Evolutionary conservation across 2,329 filamentous ascomycete genomes (phyloP).

Genomic region (Penicillium crustosum): DNA sequence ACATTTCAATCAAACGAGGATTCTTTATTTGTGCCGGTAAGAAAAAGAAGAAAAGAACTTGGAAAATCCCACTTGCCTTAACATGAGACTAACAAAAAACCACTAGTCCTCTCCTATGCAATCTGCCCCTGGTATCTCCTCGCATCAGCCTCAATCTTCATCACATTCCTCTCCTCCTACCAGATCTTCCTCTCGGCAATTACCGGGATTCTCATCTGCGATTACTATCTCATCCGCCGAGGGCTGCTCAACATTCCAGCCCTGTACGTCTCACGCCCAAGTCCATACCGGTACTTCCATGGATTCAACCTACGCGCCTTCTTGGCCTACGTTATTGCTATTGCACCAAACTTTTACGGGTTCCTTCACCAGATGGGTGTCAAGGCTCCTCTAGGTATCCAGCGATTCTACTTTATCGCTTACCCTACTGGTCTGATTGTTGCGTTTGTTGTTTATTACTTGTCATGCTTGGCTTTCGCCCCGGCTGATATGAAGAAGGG

Average conservation of each 20-base stretch:
- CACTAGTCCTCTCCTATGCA: constrained; percentile 31
- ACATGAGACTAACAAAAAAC: not conserved
- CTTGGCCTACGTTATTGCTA: constrained; percentile 36
- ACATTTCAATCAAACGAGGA: constrained; percentile 42
- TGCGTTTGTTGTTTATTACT: constrained; percentile 20
- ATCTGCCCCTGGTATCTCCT: constrained; percentile 45
- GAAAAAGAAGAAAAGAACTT: not conserved
- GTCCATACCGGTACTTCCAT: constrained; percentile 35
- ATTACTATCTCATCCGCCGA: constrained; percentile 45
- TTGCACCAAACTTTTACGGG: constrained; percentile 45
- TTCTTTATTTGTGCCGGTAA: constrained; percentile 39
- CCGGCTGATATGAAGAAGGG: constrained; percentile 10
- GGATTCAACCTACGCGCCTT: constrained; percentile 41
- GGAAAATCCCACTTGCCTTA: not conserved
- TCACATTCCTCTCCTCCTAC: constrained; percentile 45
- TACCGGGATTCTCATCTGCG: constrained; percentile 44
- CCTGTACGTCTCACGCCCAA: constrained; percentile 34
- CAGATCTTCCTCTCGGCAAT: constrained; percentile 43
- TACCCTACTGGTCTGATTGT: constrained; percentile 52
- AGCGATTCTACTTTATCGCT: constrained; percentile 57
- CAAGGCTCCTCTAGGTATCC: constrained; percentile 28
- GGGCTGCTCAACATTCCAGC: constrained; percentile 39
- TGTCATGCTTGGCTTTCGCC: constrained; percentile 6
- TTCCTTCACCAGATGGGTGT: constrained; percentile 47
- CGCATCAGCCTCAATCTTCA: constrained; percentile 38